Evolutionary conservation across 192 early-diverging fungal species (phyloP), one percentile per base, ranked within the genome.

Genomic region (Chytriomyces confervae): DNA sequence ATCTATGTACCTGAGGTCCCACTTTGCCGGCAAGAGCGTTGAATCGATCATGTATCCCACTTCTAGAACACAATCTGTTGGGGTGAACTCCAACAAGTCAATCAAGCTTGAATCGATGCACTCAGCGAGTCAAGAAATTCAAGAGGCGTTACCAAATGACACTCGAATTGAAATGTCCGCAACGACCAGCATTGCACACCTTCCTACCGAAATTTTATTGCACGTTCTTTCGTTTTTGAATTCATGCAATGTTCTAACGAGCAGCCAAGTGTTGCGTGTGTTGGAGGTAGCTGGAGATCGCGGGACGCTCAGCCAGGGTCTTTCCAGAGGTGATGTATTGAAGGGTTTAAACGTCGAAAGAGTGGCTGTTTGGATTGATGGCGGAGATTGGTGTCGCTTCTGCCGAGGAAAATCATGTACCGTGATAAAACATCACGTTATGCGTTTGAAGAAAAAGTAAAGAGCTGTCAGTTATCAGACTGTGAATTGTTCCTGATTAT

Each of bases 221-320:
- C 79, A 70, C 44, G 76, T 81, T 66, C 68, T 81, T 0, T 57
- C 66, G 6, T 81, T 65, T 61, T 47, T 81, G 9, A 76, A 81
- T 53, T 36, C 44, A n/a, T 46, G 27, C 13, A 5, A 23, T 6
- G 27, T 77, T 57, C 48, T 81, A 1, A 20, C 7, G 10, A 7
- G 10, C 7, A 5, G n/a, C 7, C 74, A 81, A 64, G 36, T 76
- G 23, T 53, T 27, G 5, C 50, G 20, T 2, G 51, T 75, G 69
- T 13, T 80, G 8, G 27, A 66, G 23, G 45, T 69, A 23, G 57
- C 79, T 9, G 20, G 61, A 13, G 62, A 79, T 45, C 53, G 77
- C 5, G 24, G 20, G 13, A 79, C 57, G 9, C 66, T 79, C 47
- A 29, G 24, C 0, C 7, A 6, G 5, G 20, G 64, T 13, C n/a